A percentile compares a stretch with the other conserved stretches of the same genome.
These are phyloP conservation scores for Camellia sinensis DNA, from an alignment of 148 eudicot species.

Conservation along the genomic window DNA sequence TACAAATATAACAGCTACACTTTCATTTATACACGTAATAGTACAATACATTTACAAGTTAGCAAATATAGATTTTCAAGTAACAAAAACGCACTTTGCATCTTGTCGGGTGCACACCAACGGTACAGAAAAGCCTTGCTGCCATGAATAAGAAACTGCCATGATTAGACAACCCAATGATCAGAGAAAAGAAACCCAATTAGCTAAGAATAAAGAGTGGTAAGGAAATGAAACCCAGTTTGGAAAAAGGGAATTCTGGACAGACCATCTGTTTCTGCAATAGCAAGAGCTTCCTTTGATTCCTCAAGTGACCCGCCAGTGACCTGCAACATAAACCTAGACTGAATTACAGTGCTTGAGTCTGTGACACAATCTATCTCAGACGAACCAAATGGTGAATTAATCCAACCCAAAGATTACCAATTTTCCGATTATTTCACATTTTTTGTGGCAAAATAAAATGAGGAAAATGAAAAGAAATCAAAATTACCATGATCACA, in stretches of 20 bases:
- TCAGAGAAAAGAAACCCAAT: background rate
- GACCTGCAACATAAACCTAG: slow-evolving; percentile 46
- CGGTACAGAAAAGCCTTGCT: slow-evolving; percentile 95
- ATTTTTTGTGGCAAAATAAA: background rate
- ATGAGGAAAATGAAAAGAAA: background rate
- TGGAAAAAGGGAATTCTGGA: slow-evolving; percentile 1
- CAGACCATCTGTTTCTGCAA: slow-evolving; percentile 96
- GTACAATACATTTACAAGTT: background rate
- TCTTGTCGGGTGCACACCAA: slow-evolving; percentile 99
- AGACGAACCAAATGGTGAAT: slow-evolving; percentile 9
- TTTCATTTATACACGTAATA: background rate
- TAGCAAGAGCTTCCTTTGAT: slow-evolving; percentile 89
- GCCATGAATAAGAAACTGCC: slow-evolving; percentile 30
- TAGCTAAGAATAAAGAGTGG: background rate
- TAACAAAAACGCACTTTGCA: slow-evolving; percentile 56
- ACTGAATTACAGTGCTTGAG: slow-evolving; percentile 1
- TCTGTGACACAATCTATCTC: background rate
- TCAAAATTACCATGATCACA: background rate
- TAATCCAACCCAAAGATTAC: background rate
- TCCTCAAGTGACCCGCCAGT: slow-evolving; percentile 99
- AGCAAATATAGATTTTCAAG: background rate
- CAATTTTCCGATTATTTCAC: background rate
- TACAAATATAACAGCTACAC: background rate
- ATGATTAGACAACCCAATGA: slow-evolving; percentile 15
- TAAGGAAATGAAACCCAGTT: background rate